Evolutionary conservation across 202 grass and related monocot species (phyloP), one percentile per base, ranked within the genome.

Genomic region (Bolboschoenoplectus hybrid): DNA sequence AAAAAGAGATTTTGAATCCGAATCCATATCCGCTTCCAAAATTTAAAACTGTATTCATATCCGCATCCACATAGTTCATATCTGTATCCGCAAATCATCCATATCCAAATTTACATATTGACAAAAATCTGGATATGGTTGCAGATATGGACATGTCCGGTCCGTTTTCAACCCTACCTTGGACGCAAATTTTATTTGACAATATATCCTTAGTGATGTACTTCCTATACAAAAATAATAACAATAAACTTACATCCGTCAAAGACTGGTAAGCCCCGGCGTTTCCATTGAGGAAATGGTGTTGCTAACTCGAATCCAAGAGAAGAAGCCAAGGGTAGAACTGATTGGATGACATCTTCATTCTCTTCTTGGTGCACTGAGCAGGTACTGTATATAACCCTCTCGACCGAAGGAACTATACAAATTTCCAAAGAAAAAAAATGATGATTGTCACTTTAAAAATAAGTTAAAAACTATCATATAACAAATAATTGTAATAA

Each of bases 291-390:
- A 49, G 96, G 91, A 75, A 92, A 98, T 5, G 96, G 93, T 39
- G 91, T 86, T 5, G 78, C 86, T 0, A 98, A 85, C 86, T 98
- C 89, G 13, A 98, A 98, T 39, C 89, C 86, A 1, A 98, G 90
- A 2, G 90, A 95, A 47, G 87, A 84, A 3, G 93, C 93, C 53
- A 94, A 49, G 52, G 93, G 96, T 53, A 98, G 85, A 46, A 98
- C 86, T 0, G 91, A 88, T 35, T 49, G 92, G 1, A 98, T 86
- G 2, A 98, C 96, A 51, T 95, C 96, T 76, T 98, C 96, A 14
- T 98, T 98, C 84, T 98, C 96, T 76, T 85, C 90, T 84, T 91
- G 93, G 64, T 95, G 87, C 61, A 95, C 85, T 14, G 96, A 98
- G 77, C 93, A 98, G 4, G 96, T 98, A 87, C 96, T 98, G 68